These are phyloP conservation scores for Eragrostis curvula DNA, from an alignment of 176 grass and related monocot genomes.

Conservation along the genomic window DNA sequence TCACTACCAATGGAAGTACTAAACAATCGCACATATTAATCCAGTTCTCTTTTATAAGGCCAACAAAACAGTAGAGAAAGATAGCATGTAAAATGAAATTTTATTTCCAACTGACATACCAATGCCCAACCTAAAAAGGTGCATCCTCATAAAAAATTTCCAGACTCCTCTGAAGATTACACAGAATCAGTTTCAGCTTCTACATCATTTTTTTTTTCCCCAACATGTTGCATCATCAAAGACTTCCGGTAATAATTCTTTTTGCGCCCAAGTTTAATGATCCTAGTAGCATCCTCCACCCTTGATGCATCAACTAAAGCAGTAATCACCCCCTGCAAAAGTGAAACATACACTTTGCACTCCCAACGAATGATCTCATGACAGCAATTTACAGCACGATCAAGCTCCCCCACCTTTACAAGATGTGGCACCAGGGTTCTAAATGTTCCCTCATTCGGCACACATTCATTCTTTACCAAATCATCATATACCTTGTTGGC, in stretches of 20 bases:
- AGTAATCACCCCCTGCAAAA: conserved; percentile 57
- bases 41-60: background rate
- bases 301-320: conserved; percentile 46
- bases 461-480: conserved; percentile 53
- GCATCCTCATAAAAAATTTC: conserved; percentile 13
- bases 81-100: conserved; percentile 4
- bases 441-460: conserved; percentile 55
- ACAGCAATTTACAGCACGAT: conserved; percentile 51
- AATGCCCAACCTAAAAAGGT: conserved; percentile 23
- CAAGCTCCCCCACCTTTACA: conserved; percentile 54
- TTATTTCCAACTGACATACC: background rate
- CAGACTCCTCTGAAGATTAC: conserved; percentile 24
- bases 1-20: background rate
- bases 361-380: conserved; percentile 39
- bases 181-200: conserved; percentile 4
- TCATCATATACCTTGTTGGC: conserved; percentile 55
- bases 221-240: conserved; percentile 27
- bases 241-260: conserved; percentile 41
- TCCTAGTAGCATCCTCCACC: conserved; percentile 49
- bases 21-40: background rate
- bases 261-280: conserved; percentile 42
- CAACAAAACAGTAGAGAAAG: background rate
- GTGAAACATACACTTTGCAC: conserved; percentile 6
- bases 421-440: conserved; percentile 47
- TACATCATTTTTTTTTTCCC: background rate